Evolutionary conservation across 108 stramenopile species (phyloP), one percentile per base, ranked within the genome.

Genomic region (Cyclotella distinguenda): DNA sequence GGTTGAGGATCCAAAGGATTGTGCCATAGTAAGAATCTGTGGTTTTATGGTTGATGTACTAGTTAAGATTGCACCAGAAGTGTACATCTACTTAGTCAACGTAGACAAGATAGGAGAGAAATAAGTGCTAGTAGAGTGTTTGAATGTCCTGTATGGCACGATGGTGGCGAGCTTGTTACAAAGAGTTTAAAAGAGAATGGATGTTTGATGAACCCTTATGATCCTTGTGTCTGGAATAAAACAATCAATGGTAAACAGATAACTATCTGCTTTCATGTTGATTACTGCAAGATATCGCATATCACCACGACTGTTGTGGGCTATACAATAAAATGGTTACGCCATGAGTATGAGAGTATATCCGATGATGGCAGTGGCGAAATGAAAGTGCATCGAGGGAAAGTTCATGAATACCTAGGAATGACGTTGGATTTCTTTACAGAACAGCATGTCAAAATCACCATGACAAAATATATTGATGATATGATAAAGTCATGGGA

Each of bases 281-380:
- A 78, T 61, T 76, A 82, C 49, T 12, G 45, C 13, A 74, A 74
- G 45, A 64, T 74, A 0, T 73, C 72, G 0, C 80, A 81, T 18
- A 45, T 63, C 28, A 49, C 52, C 16, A 8, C 50, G 6, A 23
- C 40, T 19, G 79, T 74, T 32, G 15, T 51, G 26, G 59, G 53
- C 28, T 34, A 47, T 3, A 50, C 42, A 0, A 71, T 77, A 4
- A 19, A 25, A 23, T 42, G 49, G 55, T 36, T 66, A 9, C 9
- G n/a, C 3, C 4, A 8, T 6, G 61, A 63, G 0, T 64, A 54
- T 27, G 75, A 46, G 53, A 57, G 42, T 32, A 66, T 73, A 33
- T 71, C 52, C 28, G 49, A 64, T 31, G 60, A 70, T 25, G 60
- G 69, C 6, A 39, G 36, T 2, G 61, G 60, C 0, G 30, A 45